Evolutionary conservation across 495 filamentous ascomycete genomes (phyloP), one percentile per base, ranked within the genome.

Genomic region (Tuber aestivum): DNA sequence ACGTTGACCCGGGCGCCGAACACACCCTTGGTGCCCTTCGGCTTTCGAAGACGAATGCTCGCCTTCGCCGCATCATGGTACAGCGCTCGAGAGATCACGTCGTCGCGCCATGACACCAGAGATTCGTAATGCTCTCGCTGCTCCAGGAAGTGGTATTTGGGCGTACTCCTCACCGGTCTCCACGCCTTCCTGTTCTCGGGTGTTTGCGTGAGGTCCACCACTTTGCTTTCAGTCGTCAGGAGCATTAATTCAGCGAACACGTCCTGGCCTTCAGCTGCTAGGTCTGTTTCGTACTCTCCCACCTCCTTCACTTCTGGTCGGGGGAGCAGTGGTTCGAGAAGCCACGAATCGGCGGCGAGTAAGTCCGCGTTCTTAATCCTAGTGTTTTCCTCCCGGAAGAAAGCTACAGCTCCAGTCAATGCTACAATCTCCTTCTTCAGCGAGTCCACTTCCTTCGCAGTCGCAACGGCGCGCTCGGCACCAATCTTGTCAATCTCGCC

Each of bases 321-420:
- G 21, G 83, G 83, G 50, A 94, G 86, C 10, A 93, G 92, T 74
- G 90, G 88, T 32, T 91, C 87, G 9, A 95, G 88, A 85, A 89
- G 88, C 78, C 85, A 87, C 85, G 89, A 91, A 77, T 90, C 89
- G 70, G 89, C 84, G 23, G 85, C 86, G 44, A 88, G 86, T 21
- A 91, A 87, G 79, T 93, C 89, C 37, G 87, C 86, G 37, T 90
- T 82, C 41, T 90, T 88, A 4, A 89, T 86, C 41, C 91, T 88
- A n/a, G 88, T 85, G 81, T 90, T 93, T 73, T 95, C 93, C 74
- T 93, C 91, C 38, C 92, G 89, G 37, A 97, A 85, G 84, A 90
- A 95, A 69, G 91, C 89, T 23, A 97, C 89, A 0, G 93, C 90
- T 3, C 91, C 88, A 83, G 94, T 90, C 12, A 97, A 87, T 74